Evolutionary conservation across 2,329 filamentous ascomycete genomes (phyloP).

Genomic region (Cytospora piceicola): DNA sequence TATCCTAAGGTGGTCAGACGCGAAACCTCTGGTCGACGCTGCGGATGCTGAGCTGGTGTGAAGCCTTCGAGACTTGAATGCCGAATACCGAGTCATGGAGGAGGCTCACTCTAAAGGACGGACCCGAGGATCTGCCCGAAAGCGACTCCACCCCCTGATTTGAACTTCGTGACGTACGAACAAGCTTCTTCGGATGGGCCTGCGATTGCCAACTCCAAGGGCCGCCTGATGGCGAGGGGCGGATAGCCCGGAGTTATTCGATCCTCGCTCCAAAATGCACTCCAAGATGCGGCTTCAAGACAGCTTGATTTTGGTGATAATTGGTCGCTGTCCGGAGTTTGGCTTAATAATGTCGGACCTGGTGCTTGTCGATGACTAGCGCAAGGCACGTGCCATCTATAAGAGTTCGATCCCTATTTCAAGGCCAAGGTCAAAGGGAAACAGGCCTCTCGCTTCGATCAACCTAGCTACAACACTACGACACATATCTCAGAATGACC

Average conservation of each 20-base stretch:
- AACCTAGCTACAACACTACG: constrained; percentile 1
- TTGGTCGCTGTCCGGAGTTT: background rate
- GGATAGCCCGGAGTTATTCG: background rate
- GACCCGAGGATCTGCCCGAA: background rate
- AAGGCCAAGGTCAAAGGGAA: background rate
- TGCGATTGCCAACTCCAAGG: background rate
- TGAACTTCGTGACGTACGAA: background rate
- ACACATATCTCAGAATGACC: constrained; percentile 12
- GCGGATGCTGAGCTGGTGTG: constrained; percentile 63
- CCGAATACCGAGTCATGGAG: no score
- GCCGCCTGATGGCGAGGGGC: background rate
- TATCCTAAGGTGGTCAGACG: constrained; percentile 75
- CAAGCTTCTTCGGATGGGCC: background rate
- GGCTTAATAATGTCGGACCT: background rate
- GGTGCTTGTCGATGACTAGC: background rate
- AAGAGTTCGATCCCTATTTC: background rate
- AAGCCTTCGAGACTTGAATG: constrained; percentile 33
- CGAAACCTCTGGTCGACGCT: constrained; percentile 61
- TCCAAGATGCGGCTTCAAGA: background rate
- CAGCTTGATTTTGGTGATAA: background rate
- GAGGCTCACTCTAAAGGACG: background rate
- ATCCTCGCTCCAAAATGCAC: no score
- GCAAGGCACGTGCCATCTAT: background rate
- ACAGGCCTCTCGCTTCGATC: background rate
- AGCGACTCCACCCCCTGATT: background rate